Percentiles rank a stretch among this genome's conserved stretches.
These are phyloP conservation scores for Rhododendron ovatum DNA, from an alignment of 148 eudicot species.

Conservation along the genomic window DNA sequence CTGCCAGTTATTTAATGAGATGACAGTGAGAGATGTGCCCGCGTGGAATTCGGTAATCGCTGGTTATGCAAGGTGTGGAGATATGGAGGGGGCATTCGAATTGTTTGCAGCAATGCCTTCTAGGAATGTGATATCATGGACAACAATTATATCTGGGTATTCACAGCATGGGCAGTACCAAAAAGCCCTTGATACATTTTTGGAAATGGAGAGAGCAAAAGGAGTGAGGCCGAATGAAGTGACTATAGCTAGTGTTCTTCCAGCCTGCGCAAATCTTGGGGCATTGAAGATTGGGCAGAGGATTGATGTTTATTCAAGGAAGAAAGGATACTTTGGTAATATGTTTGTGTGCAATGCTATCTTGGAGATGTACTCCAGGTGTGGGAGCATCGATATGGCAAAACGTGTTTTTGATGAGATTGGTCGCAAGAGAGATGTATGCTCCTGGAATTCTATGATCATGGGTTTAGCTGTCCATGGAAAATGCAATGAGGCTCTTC, in stretches of 20 bases:
- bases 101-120: conserved; percentile 41
- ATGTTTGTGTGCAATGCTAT: conserved; percentile 58
- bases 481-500: conserved; percentile 42
- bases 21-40: conserved; percentile 41
- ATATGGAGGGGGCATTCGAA: conserved; percentile 46
- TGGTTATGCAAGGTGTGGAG: conserved; percentile 56
- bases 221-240: conserved; percentile 54
- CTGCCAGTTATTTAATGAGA: conserved; percentile 42
- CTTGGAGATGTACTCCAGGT: conserved; percentile 59
- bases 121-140: conserved; percentile 68
- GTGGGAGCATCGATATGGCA: conserved; percentile 57
- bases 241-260: conserved; percentile 56
- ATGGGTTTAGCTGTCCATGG: conserved; percentile 62
- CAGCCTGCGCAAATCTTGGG: conserved; percentile 76
- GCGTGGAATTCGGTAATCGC: conserved; percentile 67
- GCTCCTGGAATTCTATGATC: conserved; percentile 76
- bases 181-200: conserved; percentile 42
- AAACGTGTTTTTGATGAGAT: conserved; percentile 47
- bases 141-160: conserved; percentile 57
- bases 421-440: conserved; percentile 42
- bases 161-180: conserved; percentile 43
- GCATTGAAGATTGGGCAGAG: conserved; percentile 55
- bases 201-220: conserved; percentile 42
- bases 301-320: conserved; percentile 47
- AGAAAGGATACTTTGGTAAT: conserved; percentile 38